Conservation (phyloP, 345 rosid species). For the Citrus reticulata region DNA sequence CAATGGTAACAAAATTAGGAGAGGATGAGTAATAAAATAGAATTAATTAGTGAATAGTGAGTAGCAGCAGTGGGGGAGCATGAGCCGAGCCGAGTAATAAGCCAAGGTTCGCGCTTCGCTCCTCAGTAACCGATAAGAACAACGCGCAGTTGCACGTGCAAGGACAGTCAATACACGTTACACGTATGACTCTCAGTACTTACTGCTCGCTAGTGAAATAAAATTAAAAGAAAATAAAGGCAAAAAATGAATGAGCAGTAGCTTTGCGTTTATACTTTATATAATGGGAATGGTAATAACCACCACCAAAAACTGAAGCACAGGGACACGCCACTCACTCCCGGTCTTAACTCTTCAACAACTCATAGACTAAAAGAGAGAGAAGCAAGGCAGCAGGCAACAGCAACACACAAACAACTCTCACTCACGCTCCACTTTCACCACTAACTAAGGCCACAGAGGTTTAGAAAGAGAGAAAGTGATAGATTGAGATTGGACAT, state of each 20-base stretch:
- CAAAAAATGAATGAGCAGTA: not conserved
- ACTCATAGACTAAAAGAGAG: not conserved
- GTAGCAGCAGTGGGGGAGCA: not conserved
- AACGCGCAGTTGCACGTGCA: constrained; percentile 59
- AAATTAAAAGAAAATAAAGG: not conserved
- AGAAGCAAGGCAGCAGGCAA: constrained; percentile 3
- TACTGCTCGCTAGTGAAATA: not conserved
- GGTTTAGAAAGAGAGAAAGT: constrained; percentile 10
- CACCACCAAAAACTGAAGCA: not conserved
- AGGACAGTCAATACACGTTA: constrained; percentile 33
- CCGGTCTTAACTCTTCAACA: constrained; percentile 12
- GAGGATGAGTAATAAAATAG: too few relatives aligned
- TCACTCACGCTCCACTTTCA: not conserved
- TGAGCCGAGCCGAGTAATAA: constrained; percentile 49
- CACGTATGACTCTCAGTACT: constrained; percentile 6
- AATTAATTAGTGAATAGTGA: not conserved
- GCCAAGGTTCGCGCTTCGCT: constrained; percentile 60
- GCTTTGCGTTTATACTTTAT: constrained; percentile 20
- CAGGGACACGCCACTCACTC: constrained; percentile 8
- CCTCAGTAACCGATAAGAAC: constrained; percentile 35
- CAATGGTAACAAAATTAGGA: not conserved
- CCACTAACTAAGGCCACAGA: not conserved
- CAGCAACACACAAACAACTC: constrained; percentile 4
- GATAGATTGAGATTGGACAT: not conserved
- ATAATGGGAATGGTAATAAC: constrained; percentile 1